Percentiles rank a stretch among this genome's conserved stretches.
phyloP scores from a whole-genome alignment of 2,329 filamentous ascomycete species.

The Pseudohalonectria lignicola region DNA sequence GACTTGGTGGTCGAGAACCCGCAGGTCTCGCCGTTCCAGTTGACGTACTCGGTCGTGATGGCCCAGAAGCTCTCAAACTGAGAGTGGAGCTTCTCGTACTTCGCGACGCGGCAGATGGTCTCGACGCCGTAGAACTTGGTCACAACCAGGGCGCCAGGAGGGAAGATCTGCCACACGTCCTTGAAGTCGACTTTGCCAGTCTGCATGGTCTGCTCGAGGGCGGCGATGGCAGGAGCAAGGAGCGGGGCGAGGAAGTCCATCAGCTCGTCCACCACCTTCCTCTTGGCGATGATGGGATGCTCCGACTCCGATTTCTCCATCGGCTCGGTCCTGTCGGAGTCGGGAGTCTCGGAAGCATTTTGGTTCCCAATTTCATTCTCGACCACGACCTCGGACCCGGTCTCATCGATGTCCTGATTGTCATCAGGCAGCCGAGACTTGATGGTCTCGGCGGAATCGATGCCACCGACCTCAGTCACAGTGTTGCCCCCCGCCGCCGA shows the following conservation, averaged over 20 bases:
- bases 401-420: no score
- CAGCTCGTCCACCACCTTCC: slow-evolving; percentile 9
- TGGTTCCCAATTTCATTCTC: no score
- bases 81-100: slow-evolving; percentile 13
- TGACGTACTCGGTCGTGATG: slow-evolving; percentile 20
- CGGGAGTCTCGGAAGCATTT: neutral
- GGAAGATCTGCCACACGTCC: slow-evolving; percentile 23
- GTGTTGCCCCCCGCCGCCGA: neutral
- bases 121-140: slow-evolving; percentile 21
- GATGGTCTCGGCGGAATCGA: neutral
- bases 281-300: neutral
- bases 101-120: slow-evolving; percentile 21
- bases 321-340: neutral
- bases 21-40: slow-evolving; percentile 21
- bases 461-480: no score
- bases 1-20: slow-evolving; percentile 15
- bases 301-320: no score
- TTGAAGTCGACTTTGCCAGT: slow-evolving; percentile 19
- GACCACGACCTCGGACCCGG: no score
- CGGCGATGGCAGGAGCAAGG: slow-evolving; percentile 13
- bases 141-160: slow-evolving; percentile 18
- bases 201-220: slow-evolving; percentile 13
- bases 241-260: slow-evolving; percentile 19
- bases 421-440: neutral
- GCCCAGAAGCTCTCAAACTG: slow-evolving; percentile 11